Base-by-base conservation (phyloP, 1,139 yeast genomes). In the Diutina mesorugosa region DNA sequence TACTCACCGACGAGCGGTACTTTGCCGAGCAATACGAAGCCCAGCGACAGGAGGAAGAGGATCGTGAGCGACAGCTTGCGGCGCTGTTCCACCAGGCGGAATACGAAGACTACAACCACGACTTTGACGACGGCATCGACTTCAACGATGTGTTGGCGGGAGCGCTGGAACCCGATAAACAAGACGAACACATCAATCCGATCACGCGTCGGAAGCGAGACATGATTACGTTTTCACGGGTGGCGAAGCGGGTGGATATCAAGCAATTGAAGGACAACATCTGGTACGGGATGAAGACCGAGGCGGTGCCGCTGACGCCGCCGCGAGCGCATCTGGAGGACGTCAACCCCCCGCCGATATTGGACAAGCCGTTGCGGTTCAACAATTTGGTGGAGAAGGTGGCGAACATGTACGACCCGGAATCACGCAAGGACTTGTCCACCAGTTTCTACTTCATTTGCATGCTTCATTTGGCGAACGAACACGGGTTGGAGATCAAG, bases 381-480 rank as follows among this genome's bases (percentile, higher is more conserved):
- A 74, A 73, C 0, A 68, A 70, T 10, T 69, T 80, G 32, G 75
- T 78, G 6, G 71, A 72, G 9, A 76, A 77, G 32, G 78, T 85
- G n/a, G 78, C 78, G n/a, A 68, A 67, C 16, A 71, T 76, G 67
- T 86, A 86, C 63, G 72, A 77, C 2, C 67, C 72, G 4, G 85
- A 81, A 55, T 67, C 58, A 47, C 60, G 60, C 46, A 64, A 76
- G 58, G 96, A 90, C 59, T 71, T 90, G 9, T 87, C 96, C 1
- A 90, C 97, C 0, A 86, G 96, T 71, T 87, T 88, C 68, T 88
- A 90, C 65, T 90, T 90, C 65, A 88, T 90, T 59, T 88, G 96
- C 65, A 71, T 89, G 60, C 72, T 90, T 47, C 97, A 90, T 70
- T 75, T 90, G 61, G 96, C 97, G 9, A 90, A 90, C 66, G 97